Conservation (phyloP, 768 basidiomycete species). For the Basidioascus undulatus region DNA sequence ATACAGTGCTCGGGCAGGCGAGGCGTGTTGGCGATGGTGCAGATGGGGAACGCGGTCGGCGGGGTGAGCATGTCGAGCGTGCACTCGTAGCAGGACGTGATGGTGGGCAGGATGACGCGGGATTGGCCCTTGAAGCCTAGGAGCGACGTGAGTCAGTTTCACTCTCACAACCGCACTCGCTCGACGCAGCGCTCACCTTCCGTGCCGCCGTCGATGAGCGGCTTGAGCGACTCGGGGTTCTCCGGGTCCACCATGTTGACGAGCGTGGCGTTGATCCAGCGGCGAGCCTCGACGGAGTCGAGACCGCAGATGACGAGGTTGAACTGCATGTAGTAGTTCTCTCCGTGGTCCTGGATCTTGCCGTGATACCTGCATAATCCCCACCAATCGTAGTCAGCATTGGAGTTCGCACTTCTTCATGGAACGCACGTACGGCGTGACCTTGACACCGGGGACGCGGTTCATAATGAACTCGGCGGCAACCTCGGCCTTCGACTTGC, state of each 20-base stretch:
- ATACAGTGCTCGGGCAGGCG: slow-evolving; percentile 96
- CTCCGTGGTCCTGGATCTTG: slow-evolving; percentile 93
- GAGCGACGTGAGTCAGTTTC: too few relatives aligned
- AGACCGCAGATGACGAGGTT: slow-evolving; percentile 90
- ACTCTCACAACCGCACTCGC: too few relatives aligned
- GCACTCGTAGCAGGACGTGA: slow-evolving; percentile 94
- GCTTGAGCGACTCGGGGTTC: slow-evolving; percentile 76
- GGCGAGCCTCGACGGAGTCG: slow-evolving; percentile 84
- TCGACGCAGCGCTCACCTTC: slow-evolving; percentile 47
- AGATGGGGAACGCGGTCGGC: slow-evolving; percentile 87
- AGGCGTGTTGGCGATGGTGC: slow-evolving; percentile 96
- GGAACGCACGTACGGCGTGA: slow-evolving; percentile 53
- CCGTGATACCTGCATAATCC: slow-evolving; percentile 67
- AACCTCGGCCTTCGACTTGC: slow-evolving; percentile 72
- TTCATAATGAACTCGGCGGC: slow-evolving; percentile 95
- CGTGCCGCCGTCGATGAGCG: slow-evolving; percentile 92
- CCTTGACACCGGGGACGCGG: slow-evolving; percentile 81
- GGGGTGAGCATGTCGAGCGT: slow-evolving; percentile 96
- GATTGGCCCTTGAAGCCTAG: slow-evolving; percentile 96
- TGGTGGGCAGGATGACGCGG: slow-evolving; percentile 79
- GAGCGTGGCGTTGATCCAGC: slow-evolving; percentile 97
- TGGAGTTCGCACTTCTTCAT: too few relatives aligned
- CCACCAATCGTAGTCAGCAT: background rate
- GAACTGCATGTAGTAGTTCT: slow-evolving; percentile 88
- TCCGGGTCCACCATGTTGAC: slow-evolving; percentile 87